Evolutionary conservation across 2,329 filamentous ascomycete genomes (phyloP).

Genomic region (Podosphaera fusca): DNA sequence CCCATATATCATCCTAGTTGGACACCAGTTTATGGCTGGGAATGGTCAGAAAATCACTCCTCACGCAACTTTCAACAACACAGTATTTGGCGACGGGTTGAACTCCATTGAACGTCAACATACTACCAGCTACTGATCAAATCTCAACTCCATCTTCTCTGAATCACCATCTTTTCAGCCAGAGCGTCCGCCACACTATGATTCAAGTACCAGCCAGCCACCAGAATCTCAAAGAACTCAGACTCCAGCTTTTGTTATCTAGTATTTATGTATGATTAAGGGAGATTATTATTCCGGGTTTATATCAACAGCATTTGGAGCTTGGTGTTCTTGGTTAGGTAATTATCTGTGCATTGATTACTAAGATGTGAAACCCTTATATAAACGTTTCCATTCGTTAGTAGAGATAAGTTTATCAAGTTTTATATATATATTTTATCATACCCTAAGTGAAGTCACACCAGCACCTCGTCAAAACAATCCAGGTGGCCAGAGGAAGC

Average conservation of each 20-base stretch:
- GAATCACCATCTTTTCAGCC: not conserved
- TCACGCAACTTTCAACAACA: not conserved
- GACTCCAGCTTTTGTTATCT: not conserved
- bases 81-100: not conserved
- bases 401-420: too few species aligned
- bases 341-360: too few species aligned
- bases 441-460: too few species aligned
- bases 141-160: not conserved
- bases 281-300: too few species aligned
- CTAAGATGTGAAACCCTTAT: too few species aligned
- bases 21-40: not conserved
- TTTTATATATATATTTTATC: too few species aligned
- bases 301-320: too few species aligned
- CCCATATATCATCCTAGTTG: not conserved
- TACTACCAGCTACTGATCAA: not conserved
- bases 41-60: not conserved
- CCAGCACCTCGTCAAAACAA: not conserved
- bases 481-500: not conserved
- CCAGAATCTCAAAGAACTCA: not conserved
- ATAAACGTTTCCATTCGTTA: too few species aligned
- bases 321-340: too few species aligned
- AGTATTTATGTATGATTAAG: too few species aligned
- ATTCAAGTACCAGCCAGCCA: not conserved
- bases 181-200: not conserved
- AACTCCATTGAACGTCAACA: not conserved